Percentiles rank a stretch among this genome's conserved stretches.
These are phyloP conservation scores for Silene latifolia DNA, from an alignment of 148 eudicot genomes.

Conservation along the genomic window DNA sequence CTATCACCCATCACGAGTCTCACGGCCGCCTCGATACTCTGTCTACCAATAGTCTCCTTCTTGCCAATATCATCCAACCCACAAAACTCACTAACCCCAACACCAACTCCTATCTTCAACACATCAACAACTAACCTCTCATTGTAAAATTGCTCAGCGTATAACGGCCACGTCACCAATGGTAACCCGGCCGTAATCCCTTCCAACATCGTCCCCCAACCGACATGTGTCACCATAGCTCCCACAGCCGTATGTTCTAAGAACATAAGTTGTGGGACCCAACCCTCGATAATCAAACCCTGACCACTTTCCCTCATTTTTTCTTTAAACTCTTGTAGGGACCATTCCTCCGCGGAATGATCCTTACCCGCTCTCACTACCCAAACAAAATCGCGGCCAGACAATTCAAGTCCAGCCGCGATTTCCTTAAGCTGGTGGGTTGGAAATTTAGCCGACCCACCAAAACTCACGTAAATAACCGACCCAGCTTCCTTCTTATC, in stretches of 20 bases:
- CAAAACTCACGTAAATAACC: constrained; percentile 14
- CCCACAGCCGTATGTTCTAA: constrained; percentile 8
- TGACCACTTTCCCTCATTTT: constrained; percentile 9
- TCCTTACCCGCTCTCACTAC: constrained; percentile 6
- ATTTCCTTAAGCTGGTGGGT: constrained; percentile 7
- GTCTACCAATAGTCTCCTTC: constrained; percentile 16
- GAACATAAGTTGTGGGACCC: constrained; percentile 24
- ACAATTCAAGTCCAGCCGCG: constrained; percentile 15
- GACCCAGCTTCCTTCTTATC: constrained; percentile 5
- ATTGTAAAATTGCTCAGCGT: constrained; percentile 20
- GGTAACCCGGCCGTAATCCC: constrained; percentile 22
- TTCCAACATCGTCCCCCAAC: constrained; percentile 21
- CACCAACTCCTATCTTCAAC: constrained; percentile 16
- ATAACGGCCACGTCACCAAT: constrained; percentile 19
- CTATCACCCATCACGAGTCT: constrained; percentile 3
- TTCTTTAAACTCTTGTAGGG: constrained; percentile 8
- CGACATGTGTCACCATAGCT: constrained; percentile 16
- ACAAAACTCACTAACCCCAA: constrained; percentile 10
- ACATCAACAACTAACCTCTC: constrained; percentile 29
- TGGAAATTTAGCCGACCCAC: constrained; percentile 7
- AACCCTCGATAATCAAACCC: constrained; percentile 16
- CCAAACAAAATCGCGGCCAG: constrained; percentile 20
- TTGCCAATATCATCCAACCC: constrained; percentile 4
- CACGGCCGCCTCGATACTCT: constrained; percentile 7
- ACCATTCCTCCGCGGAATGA: neutral